These are phyloP conservation scores for Pseudohalonectria lignicola DNA, from an alignment of 2,329 filamentous ascomycete species.

Conservation along the genomic window DNA sequence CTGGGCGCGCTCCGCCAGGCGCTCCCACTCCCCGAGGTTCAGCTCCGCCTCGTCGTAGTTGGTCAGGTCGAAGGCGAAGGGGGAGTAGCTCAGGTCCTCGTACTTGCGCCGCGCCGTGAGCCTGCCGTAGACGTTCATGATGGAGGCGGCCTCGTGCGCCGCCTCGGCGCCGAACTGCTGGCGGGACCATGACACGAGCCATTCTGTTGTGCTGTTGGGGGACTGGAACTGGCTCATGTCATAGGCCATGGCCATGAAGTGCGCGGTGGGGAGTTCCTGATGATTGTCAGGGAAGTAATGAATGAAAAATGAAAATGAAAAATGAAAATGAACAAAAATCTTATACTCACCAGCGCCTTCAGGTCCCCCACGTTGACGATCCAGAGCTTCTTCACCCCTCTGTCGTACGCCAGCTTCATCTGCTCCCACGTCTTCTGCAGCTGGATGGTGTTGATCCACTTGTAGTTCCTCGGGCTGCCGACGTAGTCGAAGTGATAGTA, in stretches of 20 bases:
- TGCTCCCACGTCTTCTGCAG: conserved; percentile 55
- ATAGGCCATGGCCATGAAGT: conserved; percentile 45
- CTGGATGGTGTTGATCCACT: conserved; percentile 57
- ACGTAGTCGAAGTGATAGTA: conserved; percentile 47
- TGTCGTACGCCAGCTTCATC: conserved; percentile 49
- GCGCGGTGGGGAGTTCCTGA: conserved; percentile 35
- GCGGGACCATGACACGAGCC: conserved; percentile 33
- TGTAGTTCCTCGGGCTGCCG: conserved; percentile 46
- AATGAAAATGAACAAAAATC: conserved; percentile 1
- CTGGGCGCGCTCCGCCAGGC: conserved; percentile 30
- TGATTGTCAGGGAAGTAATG: not conserved
- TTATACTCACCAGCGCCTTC: conserved; percentile 34
- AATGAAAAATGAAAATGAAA: not conserved
- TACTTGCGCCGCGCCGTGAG: conserved; percentile 23
- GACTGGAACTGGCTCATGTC: conserved; percentile 24
- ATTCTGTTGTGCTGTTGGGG: conserved; percentile 28
- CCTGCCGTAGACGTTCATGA: conserved; percentile 34
- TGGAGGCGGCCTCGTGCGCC: conserved; percentile 29
- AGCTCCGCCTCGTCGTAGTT: conserved; percentile 48
- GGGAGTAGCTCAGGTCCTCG: conserved; percentile 18
- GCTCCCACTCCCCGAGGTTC: conserved; percentile 37
- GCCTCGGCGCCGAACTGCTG: conserved; percentile 34
- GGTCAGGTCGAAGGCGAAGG: conserved; percentile 34
- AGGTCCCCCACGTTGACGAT: conserved; percentile 55
- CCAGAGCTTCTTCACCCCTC: conserved; percentile 45